Base-by-base conservation (phyloP, 208 protist species). In the Strigomonas culicis region DNA sequence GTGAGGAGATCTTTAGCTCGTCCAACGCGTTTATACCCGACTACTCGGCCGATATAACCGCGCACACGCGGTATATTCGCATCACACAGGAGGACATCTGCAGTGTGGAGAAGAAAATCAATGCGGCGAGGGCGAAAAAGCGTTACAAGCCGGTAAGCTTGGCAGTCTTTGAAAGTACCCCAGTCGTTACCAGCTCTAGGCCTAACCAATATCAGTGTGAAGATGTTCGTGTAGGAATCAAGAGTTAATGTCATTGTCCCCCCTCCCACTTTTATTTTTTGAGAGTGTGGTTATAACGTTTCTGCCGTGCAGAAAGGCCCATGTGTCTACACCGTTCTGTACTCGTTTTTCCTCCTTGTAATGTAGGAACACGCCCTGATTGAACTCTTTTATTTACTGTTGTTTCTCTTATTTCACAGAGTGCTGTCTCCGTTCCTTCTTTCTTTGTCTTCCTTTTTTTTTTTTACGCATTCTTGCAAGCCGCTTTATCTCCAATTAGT, bases 11-110 rank as follows among this genome's bases (percentile, higher is more conserved):
- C 10, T 59, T 93, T 11, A 24, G 77, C 2, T 51, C 53, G 1
- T 61, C 63, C 15, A 13, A 72, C 0, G 47, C 59, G 3, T 90
- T 90, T 59, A 21, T 79, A 13, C 88, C 88, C 11, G 80, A 83
- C 60, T 94, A 84, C 74, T 90, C 88, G 7, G 88, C 84, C 4
- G 41, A 79, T 13, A 65, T 91, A 8, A 72, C 77, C 0, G 70
- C 77, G 19, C 71, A 71, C 32, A 90, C 75, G 25, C 75, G 84
- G 4, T 73, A 77, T 31, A 53, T 93, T 24, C 69, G 67, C 31
- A 75, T 94, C 50, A 84, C 80, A 1, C 60, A 64, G 24, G 66
- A 75, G 19, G 81, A 88, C n/a, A 63, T 89, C 21, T 28, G 49
- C 13, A 55, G 72, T 44, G 74, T 73, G 47, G 69, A 82, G 34